Percentiles rank a stretch among this genome's conserved stretches.
Evolutionary conservation across 2,329 filamentous ascomycete species (phyloP).

Genomic region (Calonectria crousiana): DNA sequence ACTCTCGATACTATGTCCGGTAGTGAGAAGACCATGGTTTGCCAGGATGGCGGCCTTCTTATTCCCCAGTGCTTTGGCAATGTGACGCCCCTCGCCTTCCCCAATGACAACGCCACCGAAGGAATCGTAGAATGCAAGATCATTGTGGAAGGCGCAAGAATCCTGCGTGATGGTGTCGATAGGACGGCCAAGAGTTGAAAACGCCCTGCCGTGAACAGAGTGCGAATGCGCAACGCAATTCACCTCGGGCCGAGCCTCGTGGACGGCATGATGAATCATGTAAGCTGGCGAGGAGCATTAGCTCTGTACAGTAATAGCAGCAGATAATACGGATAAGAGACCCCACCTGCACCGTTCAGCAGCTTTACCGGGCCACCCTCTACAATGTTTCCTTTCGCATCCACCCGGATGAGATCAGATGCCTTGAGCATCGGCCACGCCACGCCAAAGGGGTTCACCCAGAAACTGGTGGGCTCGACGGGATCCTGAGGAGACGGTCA

Average conservation of each 20-base stretch:
- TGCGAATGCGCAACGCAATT: conserved; percentile 28
- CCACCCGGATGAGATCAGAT: conserved; percentile 74
- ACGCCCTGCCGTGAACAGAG: conserved; percentile 19
- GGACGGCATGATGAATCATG: conserved; percentile 25
- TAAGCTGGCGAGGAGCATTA: conserved; percentile 2
- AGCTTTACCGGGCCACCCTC: conserved; percentile 63
- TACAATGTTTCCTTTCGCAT: conserved; percentile 70
- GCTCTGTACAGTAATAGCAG: neutral
- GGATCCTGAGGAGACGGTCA: conserved; percentile 57
- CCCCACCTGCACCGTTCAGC: conserved; percentile 23
- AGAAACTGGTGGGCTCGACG: conserved; percentile 70
- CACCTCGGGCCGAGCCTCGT: conserved; percentile 21
- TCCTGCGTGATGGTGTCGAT: conserved; percentile 25
- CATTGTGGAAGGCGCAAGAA: conserved; percentile 23
- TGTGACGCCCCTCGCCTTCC: conserved; percentile 16
- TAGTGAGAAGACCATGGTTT: conserved; percentile 25
- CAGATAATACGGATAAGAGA: neutral
- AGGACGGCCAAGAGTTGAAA: conserved; percentile 11
- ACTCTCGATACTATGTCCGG: conserved; percentile 14
- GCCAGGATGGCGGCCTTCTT: conserved; percentile 21
- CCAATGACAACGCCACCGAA: conserved; percentile 16
- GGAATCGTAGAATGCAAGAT: conserved; percentile 19
- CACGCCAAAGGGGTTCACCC: conserved; percentile 74
- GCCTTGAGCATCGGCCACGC: conserved; percentile 59
- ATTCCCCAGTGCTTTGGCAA: conserved; percentile 13